Evolutionary conservation across 2,329 filamentous ascomycete genomes (phyloP), one percentile per base, ranked within the genome.

Genomic region (Penicillium sp.): DNA sequence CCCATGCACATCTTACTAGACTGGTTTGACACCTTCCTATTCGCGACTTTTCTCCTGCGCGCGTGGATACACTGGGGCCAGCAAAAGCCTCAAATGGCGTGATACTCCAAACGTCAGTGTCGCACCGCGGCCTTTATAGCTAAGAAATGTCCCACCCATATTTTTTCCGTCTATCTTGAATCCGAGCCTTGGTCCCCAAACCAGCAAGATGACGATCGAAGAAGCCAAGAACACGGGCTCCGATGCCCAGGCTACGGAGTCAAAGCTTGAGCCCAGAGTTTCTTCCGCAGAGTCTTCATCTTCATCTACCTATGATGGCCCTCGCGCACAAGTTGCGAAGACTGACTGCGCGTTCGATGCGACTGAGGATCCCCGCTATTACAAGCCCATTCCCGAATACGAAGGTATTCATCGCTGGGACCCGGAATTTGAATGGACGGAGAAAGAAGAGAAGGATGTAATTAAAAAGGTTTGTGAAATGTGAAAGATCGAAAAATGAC

Each of bases 381-480:
- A 75, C 50, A 75, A 72, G 47, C 72, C 73, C 4, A 74, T 75
- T 34, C 61, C 67, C 2, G 61, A 66, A 29, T 76, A 83, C 62
- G 79, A 81, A 64, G 77, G 78, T 11, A 67, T 73, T 36, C 77
- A 79, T 63, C 73, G 75, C 10, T 81, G 77, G 70, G 78, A 81
- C 52, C 77, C 77, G 0, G 68, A 74, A 0, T 72, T 76, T 43
- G 73, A 76, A 41, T 80, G 77, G 77, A 69, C 68, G 1, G 66
- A 74, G 27, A 60, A 67, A n/a, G 76, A 79, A 57, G 75, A 79
- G 62, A 75, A 72, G 55, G 68, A 62, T 14, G 53, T 78, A 18
- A 58, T 75, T 6, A 61, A 59, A 50, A 75, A 75, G 70, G 72
- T 74, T 62, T 41, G 45, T 39, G 1, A 3, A 11, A 6, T 10